Evolutionary conservation across 371 early-diverging fungal species (phyloP), one percentile per base, ranked within the genome.

Genomic region (Circinella minor): DNA sequence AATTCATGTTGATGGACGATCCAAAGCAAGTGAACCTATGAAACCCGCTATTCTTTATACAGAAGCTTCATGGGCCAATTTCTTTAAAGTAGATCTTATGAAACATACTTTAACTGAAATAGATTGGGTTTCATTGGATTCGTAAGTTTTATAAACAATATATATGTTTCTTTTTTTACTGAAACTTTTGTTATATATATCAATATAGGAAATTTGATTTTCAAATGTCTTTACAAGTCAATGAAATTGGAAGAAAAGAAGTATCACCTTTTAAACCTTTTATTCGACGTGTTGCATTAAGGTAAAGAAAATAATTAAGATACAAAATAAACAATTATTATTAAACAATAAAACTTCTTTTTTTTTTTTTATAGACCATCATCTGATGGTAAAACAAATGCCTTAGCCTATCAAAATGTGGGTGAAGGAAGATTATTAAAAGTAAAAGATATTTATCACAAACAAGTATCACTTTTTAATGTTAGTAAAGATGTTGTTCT

Each of bases 241-340:
- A 75, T 34, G 71, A 76, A 20, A 37, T 71, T 15, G 49, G 77
- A 17, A 55, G 83, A 13, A 34, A 54, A 20, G 81, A 84, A 60
- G 79, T 80, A 3, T 80, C 80, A 38, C 86, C 86, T 0, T 84
- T 74, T 43, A 75, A 67, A 4, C 75, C 82, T 0, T 86, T 86
- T 59, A 75, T 74, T 10, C 80, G 82, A 55, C 74, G 75, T 39
- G 54, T 78, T 3, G 75, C 81, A n/a, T 68, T 84, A 8, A 71
- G 81, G 82, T 80, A 80, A 73, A 15, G 51, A 11, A 43, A 43
- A 43, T 9, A 43, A 6, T 6, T 6, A 43, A 11, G 43, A 11
- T 9, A 43, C 6, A 11, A 11, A 11, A 9, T 43, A 43, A 6
- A 9, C n/a, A n/a, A n/a, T n/a, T n/a, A n/a, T n/a, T n/a, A n/a